Evolutionary conservation across 208 protist species (phyloP).

Genomic region (Lotmaria passim): DNA sequence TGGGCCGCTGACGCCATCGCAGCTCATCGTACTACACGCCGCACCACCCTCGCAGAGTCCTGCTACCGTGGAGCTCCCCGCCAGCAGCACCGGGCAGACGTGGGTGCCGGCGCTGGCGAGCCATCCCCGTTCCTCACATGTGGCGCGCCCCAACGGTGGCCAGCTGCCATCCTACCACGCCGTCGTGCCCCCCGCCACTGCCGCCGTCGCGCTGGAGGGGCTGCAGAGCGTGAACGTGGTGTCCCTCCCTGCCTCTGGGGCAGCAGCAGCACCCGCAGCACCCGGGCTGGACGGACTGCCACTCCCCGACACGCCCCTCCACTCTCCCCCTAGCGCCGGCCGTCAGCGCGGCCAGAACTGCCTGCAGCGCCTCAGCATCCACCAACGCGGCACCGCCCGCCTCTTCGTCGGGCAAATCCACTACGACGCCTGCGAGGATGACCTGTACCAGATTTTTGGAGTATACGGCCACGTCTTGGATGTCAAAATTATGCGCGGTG

Average conservation of each 20-base stretch:
- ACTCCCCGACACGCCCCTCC: conserved; percentile 6
- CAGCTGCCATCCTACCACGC: conserved; percentile 6
- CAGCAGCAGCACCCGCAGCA: background rate
- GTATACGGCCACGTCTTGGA: conserved; percentile 18
- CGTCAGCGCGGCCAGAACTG: conserved; percentile 5
- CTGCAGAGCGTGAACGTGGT: conserved; percentile 4
- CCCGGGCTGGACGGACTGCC: background rate
- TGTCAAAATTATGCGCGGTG: conserved; percentile 19
- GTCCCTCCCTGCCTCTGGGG: background rate
- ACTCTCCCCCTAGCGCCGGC: background rate
- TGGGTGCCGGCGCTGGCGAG: conserved; percentile 9
- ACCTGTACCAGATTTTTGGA: conserved; percentile 17
- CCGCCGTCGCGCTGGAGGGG: background rate
- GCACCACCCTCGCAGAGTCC: background rate
- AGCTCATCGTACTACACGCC: background rate
- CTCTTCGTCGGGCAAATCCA: conserved; percentile 21
- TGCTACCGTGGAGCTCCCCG: background rate
- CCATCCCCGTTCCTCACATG: background rate
- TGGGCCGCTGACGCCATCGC: background rate
- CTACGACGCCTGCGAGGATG: conserved; percentile 21
- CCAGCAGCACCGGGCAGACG: background rate
- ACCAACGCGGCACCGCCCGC: conserved; percentile 16
- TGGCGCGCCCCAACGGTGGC: background rate
- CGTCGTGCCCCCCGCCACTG: background rate
- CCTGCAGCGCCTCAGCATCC: conserved; percentile 9